Base-by-base conservation (phyloP, 306 rosid genomes). In the Gastrolobium villosum region DNA sequence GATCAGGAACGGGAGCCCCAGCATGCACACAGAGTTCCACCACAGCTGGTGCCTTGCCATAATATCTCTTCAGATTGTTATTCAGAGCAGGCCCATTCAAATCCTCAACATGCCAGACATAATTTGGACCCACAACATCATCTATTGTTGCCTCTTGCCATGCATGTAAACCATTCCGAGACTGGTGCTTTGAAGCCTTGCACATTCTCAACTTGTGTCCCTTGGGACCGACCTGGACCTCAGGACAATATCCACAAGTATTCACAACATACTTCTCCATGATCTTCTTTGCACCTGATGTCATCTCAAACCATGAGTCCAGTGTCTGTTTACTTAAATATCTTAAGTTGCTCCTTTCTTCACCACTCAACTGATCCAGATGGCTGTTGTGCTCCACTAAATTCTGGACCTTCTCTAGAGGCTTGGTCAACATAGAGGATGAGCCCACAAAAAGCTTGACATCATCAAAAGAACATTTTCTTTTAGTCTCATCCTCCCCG, bases 131-230 rank as follows among this genome's bases (percentile, higher is more conserved):
- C 34, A 91, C 87, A 39, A 91, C 72, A 76, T 91, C 96, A 14
- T 91, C 90, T 48, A 91, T 66, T 35, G 82, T 90, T 10, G 97
- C 97, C 79, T 94, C 94, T 77, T 94, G 96, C 98, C 98, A 94
- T 64, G 97, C 97, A 70, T 93, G 98, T 80, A 93, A 80, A 54
- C 98, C 98, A 28, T 93, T 83, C 7, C 97, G 92, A 57, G 93
- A 89, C 77, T 91, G 98, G 75, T 93, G 98, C 85, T 90, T 91
- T n/a, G 95, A 84, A 60, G 92, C 98, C 85, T 86, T 85, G 76
- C 98, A 91, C 88, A 86, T 86, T 82, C 98, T 91, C 72, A 91
- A 92, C 84, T 93, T 93, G 84, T 93, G 98, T 46, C 98, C 97
- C 87, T 83, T 88, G 2, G 93, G 96, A 73, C 97, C 96, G 35